phyloP scores from a whole-genome alignment of 1,284 basidiomycete species.

The Testicularia cyperi region DNA sequence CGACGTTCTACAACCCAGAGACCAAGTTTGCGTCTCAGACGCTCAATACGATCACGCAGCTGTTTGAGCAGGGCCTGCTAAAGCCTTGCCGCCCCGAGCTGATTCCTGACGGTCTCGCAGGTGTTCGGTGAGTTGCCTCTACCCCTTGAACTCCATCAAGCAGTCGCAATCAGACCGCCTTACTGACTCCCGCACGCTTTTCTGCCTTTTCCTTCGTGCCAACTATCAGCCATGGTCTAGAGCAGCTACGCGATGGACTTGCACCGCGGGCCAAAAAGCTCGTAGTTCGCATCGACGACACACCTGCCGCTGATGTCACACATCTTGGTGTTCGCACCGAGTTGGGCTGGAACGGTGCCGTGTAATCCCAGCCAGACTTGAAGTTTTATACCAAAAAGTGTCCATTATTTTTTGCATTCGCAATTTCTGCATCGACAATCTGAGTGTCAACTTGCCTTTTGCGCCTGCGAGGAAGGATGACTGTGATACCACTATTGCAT shows the following conservation, averaged over 20 bases:
- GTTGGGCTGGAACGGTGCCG: slow-evolving; percentile 47
- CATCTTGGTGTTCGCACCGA: slow-evolving; percentile 40
- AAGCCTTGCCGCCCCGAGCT: slow-evolving; percentile 29
- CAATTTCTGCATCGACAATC: no score
- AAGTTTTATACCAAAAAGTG: no score
- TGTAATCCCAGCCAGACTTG: no score
- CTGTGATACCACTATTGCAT: no score
- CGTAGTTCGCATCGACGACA: slow-evolving; percentile 39
- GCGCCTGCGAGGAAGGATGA: no score
- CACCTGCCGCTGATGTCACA: slow-evolving; percentile 44
- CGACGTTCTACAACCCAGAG: slow-evolving; percentile 45
- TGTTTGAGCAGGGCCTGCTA: slow-evolving; percentile 14
- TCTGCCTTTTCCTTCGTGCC: no score
- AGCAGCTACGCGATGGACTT: slow-evolving; percentile 37
- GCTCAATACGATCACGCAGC: slow-evolving; percentile 6
- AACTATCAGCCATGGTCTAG: slow-evolving; percentile 39
- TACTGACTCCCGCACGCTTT: no score
- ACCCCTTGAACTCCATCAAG: no score
- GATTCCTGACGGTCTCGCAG: slow-evolving; percentile 44
- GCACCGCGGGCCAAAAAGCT: slow-evolving; percentile 49
- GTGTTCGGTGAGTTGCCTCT: slow-evolving; percentile 22
- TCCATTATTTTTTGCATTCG: no score
- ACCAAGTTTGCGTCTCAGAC: slow-evolving; percentile 13
- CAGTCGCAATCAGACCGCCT: no score
- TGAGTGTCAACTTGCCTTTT: no score